These are phyloP conservation scores for Corylus avellana DNA, from an alignment of 306 rosid genomes.

Conservation along the genomic window DNA sequence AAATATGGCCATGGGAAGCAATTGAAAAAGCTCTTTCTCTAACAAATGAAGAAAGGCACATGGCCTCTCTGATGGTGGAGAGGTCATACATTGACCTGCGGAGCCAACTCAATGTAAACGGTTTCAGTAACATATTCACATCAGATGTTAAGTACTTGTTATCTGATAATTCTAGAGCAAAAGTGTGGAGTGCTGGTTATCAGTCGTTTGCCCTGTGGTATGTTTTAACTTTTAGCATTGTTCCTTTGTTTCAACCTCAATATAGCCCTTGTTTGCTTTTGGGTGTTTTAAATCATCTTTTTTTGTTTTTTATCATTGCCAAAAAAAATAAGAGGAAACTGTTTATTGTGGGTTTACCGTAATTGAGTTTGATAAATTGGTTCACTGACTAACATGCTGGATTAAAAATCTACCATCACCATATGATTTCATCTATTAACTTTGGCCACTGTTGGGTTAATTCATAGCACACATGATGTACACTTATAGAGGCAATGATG, in stretches of 20 bases:
- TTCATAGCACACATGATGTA: neutral
- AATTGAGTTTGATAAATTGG: neutral
- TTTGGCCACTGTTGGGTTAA: neutral
- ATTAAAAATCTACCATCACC: neutral
- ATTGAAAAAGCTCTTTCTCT: slow-evolving; percentile 67
- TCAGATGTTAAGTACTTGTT: slow-evolving; percentile 74
- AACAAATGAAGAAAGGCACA: slow-evolving; percentile 63
- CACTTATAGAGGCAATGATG: neutral
- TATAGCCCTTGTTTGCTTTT: neutral
- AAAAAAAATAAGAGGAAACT: neutral
- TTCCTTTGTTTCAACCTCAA: neutral
- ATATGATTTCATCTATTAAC: neutral
- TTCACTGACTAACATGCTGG: neutral
- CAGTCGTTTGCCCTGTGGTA: slow-evolving; percentile 87
- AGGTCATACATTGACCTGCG: slow-evolving; percentile 92
- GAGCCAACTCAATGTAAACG: slow-evolving; percentile 64
- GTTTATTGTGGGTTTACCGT: no score
- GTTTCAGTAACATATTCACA: slow-evolving; percentile 60
- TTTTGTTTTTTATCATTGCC: neutral
- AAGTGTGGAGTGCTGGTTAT: slow-evolving; percentile 90
- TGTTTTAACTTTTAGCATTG: slow-evolving; percentile 26
- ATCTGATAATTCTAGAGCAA: slow-evolving; percentile 70
- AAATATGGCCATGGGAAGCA: slow-evolving; percentile 95
- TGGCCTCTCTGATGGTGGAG: slow-evolving; percentile 65
- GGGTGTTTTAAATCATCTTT: neutral